Percentiles rank a stretch among this genome's conserved stretches.
These are phyloP conservation scores for Picochlorum sp. DNA, from an alignment of 139 green algal genomes.

Conservation along the genomic window DNA sequence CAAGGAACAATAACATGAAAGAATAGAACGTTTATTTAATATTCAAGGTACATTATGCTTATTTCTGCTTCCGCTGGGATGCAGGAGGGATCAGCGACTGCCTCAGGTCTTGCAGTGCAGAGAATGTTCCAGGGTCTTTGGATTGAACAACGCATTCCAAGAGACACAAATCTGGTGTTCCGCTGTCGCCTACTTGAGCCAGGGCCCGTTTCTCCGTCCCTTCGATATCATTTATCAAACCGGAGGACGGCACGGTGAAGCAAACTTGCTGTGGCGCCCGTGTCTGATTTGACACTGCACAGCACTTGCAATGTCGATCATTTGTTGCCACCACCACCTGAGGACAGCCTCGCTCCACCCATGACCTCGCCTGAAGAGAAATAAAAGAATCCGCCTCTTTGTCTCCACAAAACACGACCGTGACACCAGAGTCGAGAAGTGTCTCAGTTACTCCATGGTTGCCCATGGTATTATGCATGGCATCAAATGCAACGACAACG, in stretches of 20 bases:
- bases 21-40: background rate
- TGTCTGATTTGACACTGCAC: background rate
- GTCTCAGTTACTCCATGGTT: background rate
- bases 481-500: constrained; percentile 12
- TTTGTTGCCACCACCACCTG: constrained; percentile 8
- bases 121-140: constrained; percentile 5
- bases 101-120: constrained; percentile 2
- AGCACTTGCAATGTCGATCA: background rate
- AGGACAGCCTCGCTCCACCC: background rate
- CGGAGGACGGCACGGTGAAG: constrained; percentile 4
- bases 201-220: constrained; percentile 2
- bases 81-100: background rate
- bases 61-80: background rate
- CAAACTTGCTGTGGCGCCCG: background rate
- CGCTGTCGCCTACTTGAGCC: background rate
- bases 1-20: background rate
- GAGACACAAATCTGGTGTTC: background rate
- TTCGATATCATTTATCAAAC: constrained; percentile 8
- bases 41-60: background rate
- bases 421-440: constrained; percentile 5
- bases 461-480: constrained; percentile 2
- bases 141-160: constrained; percentile 7
- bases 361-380: background rate
- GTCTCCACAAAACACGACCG: constrained; percentile 2
- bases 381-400: constrained; percentile 17